Percentiles rank a stretch among this genome's conserved stretches.
These are phyloP conservation scores for Leishmania gerbilli DNA, from an alignment of 208 protist species.

Conservation along the genomic window DNA sequence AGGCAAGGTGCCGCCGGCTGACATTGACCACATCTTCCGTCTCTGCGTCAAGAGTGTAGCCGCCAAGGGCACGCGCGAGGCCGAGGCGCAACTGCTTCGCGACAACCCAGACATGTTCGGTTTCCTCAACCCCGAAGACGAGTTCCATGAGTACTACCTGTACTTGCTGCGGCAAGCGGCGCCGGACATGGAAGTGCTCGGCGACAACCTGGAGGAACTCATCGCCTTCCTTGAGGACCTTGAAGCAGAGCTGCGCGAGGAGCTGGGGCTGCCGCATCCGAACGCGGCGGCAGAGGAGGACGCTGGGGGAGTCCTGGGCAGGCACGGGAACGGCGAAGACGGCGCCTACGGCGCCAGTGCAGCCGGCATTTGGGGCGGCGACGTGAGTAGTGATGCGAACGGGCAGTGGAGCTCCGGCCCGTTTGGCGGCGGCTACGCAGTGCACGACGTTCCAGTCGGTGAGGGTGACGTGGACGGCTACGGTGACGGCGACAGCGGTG, in stretches of 20 bases:
- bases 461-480: conserved; percentile 48
- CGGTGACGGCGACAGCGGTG: conserved; percentile 29
- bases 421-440: conserved; percentile 6
- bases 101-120: conserved; percentile 71
- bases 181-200: conserved; percentile 82
- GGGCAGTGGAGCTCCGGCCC: neutral
- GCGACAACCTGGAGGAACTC: conserved; percentile 86
- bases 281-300: conserved; percentile 35
- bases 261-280: conserved; percentile 44
- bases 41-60: conserved; percentile 63
- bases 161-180: conserved; percentile 74
- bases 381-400: neutral
- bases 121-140: conserved; percentile 84
- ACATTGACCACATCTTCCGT: conserved; percentile 69
- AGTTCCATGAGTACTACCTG: conserved; percentile 90
- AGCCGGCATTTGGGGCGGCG: conserved; percentile 15
- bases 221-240: conserved; percentile 65
- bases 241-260: conserved; percentile 66
- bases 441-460: conserved; percentile 24
- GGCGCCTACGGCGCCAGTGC: neutral
- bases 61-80: conserved; percentile 59
- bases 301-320: conserved; percentile 19
- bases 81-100: conserved; percentile 76
- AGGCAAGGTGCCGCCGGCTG: conserved; percentile 65
- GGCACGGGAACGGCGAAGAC: conserved; percentile 10